phyloP scores from a whole-genome alignment of 179 eudicot genomes.

The Pouteria campechiana region DNA sequence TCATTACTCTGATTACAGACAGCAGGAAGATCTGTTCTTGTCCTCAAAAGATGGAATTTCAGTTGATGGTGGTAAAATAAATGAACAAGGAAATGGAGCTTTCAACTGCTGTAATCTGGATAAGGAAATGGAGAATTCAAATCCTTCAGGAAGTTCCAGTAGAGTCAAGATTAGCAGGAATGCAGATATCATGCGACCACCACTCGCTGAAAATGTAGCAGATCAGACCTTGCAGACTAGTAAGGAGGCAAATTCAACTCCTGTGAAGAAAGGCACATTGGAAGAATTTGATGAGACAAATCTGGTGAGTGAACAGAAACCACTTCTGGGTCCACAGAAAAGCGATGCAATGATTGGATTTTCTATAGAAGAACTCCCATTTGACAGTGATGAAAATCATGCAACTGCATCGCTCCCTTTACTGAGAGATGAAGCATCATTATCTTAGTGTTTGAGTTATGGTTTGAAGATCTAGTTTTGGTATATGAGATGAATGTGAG shows the following conservation, averaged over 20 bases:
- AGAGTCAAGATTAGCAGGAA: neutral
- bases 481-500: no score
- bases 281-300: slow-evolving; percentile 20
- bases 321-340: slow-evolving; percentile 26
- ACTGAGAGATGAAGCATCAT: no score
- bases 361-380: slow-evolving; percentile 48
- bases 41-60: neutral
- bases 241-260: slow-evolving; percentile 50
- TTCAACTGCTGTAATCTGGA: no score
- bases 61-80: neutral
- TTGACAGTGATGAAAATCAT: slow-evolving; percentile 17
- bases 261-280: slow-evolving; percentile 6
- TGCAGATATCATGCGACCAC: no score
- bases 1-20: slow-evolving; percentile 44
- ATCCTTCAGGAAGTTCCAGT: neutral
- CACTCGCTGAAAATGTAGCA: neutral
- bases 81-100: no score
- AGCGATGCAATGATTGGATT: slow-evolving; percentile 4
- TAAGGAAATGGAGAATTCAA: slow-evolving; percentile 9
- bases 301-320: slow-evolving; percentile 18
- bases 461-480: no score
- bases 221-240: neutral
- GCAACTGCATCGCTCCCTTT: slow-evolving; percentile 36
- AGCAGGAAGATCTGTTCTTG: slow-evolving; percentile 11
- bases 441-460: no score